Evolutionary conservation across 257 asterid species (phyloP).

Genomic region (Gardenia jasminoides): DNA sequence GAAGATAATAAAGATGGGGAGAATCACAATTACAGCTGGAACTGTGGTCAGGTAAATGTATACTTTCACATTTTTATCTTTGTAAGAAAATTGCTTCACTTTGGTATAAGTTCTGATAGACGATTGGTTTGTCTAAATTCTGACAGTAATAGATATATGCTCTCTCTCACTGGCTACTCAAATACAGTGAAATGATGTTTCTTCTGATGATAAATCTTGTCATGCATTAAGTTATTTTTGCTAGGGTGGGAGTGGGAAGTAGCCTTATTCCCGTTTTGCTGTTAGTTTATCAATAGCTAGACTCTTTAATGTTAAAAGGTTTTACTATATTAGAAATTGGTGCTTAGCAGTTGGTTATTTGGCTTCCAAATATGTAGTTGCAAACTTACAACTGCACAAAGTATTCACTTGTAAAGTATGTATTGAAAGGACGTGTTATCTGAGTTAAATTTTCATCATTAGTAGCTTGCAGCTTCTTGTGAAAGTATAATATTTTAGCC

Average conservation of each 20-base stretch:
- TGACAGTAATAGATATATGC: not conserved
- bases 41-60: conserved; percentile 77
- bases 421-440: not conserved
- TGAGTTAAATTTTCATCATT: not conserved
- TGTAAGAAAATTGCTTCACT: too few species aligned
- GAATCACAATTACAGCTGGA: conserved; percentile 97
- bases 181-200: not conserved
- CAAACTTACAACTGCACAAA: not conserved
- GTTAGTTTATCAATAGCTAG: not conserved
- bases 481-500: not conserved
- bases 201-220: too few species aligned
- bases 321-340: not conserved
- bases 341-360: not conserved
- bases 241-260: not conserved
- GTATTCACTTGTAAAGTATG: not conserved
- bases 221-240: too few species aligned
- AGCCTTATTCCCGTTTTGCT: not conserved
- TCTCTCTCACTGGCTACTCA: not conserved
- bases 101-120: too few species aligned
- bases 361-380: not conserved
- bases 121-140: not conserved
- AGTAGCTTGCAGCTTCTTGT: not conserved
- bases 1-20: conserved; percentile 97
- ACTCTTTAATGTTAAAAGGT: not conserved
- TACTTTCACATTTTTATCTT: not conserved